Percentiles rank a stretch among this genome's conserved stretches.
These are phyloP conservation scores for Paramecium tetraurelia DNA, from an alignment of 73 alveolate genomes.

Conservation along the genomic window DNA sequence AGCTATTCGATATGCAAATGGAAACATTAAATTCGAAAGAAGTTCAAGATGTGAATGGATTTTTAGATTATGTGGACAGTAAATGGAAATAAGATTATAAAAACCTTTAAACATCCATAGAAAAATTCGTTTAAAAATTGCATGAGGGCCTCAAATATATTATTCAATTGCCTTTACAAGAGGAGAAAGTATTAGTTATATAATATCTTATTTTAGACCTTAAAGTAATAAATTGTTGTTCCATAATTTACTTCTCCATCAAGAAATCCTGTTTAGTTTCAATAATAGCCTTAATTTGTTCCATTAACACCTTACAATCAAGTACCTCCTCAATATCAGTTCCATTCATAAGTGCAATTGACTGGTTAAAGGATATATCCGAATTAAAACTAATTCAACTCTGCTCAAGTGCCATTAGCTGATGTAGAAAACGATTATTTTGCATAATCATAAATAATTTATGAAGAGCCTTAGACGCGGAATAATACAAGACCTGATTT, in stretches of 20 bases:
- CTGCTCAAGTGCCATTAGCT: neutral
- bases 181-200: neutral
- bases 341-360: neutral
- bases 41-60: conserved; percentile 27
- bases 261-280: neutral
- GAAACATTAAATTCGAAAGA: conserved; percentile 32
- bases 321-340: neutral
- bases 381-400: neutral
- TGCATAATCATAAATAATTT: neutral
- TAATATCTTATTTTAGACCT: neutral
- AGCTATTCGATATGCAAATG: conserved; percentile 9
- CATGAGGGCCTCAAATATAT: conserved; percentile 21
- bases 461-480: neutral
- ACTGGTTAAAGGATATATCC: neutral
- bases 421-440: neutral
- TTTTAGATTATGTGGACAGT: conserved; percentile 21
- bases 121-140: conserved; percentile 3
- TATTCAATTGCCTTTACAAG: neutral
- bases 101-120: neutral
- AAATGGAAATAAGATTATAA: conserved; percentile 46
- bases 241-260: neutral
- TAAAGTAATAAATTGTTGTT: neutral
- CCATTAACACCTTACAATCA: neutral
- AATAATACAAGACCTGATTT: neutral
- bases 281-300: neutral